phyloP scores from a whole-genome alignment of 805 yeast genomes.

The Tetrapisispora fleetii region DNA sequence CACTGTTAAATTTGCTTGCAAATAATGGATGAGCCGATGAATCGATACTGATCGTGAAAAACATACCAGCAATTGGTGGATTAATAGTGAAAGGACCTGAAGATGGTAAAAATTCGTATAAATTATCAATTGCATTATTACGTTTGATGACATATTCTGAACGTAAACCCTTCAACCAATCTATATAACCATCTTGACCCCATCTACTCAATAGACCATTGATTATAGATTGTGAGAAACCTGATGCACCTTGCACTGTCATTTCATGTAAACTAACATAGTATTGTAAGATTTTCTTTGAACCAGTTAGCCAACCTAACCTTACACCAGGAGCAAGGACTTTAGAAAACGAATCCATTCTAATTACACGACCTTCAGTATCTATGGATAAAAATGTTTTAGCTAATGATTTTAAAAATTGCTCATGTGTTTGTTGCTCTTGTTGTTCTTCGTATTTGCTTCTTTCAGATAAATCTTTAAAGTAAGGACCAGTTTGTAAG shows the following conservation, averaged over 20 bases:
- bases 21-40: constrained; percentile 75
- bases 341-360: constrained; percentile 86
- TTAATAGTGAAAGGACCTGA: constrained; percentile 28
- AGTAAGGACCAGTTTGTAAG: constrained; percentile 82
- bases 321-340: constrained; percentile 87
- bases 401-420: constrained; percentile 56
- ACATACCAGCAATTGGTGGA: constrained; percentile 82
- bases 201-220: constrained; percentile 68
- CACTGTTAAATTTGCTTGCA: constrained; percentile 42
- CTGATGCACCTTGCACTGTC: constrained; percentile 69
- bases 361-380: constrained; percentile 78
- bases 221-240: constrained; percentile 63
- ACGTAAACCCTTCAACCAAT: constrained; percentile 81
- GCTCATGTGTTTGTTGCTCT: constrained; percentile 42
- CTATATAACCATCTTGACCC: constrained; percentile 85
- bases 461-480: constrained; percentile 33
- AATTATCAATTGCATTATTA: constrained; percentile 73
- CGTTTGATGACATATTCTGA: constrained; percentile 79
- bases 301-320: constrained; percentile 83
- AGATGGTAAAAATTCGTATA: constrained; percentile 42
- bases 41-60: constrained; percentile 64
- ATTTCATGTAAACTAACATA: constrained; percentile 69
- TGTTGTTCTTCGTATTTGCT: constrained; percentile 7
- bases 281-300: constrained; percentile 52
- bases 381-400: constrained; percentile 70